Conservation (phyloP, 257 asterid genomes). For the Capsicum baccatum region DNA sequence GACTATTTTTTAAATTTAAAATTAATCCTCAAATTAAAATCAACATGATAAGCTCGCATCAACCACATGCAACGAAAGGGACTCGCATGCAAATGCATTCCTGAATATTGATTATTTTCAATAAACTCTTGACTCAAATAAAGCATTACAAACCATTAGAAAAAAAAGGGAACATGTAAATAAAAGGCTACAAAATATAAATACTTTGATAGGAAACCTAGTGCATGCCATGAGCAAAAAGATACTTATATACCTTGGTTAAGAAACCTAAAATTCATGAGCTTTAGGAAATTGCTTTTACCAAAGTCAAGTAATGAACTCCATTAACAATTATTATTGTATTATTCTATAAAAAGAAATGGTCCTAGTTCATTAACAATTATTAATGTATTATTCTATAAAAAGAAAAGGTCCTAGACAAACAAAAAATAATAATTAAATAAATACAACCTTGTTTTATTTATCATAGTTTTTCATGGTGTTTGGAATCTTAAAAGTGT, state of each 20-base stretch:
- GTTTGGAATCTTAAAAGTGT: constrained; percentile 28
- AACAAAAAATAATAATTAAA: background rate
- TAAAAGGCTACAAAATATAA: background rate
- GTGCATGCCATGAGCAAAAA: constrained; percentile 23
- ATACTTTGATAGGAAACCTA: background rate
- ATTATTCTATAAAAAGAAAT: background rate
- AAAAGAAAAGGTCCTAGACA: constrained; percentile 16
- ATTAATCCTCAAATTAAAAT: too few relatives aligned
- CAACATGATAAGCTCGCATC: too few relatives aligned
- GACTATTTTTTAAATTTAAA: too few relatives aligned
- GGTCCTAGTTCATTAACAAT: constrained; percentile 3
- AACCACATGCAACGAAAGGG: too few relatives aligned
- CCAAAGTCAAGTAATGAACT: constrained; percentile 16
- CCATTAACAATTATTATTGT: background rate
- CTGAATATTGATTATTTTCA: background rate
- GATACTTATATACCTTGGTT: constrained; percentile 11
- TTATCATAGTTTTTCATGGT: constrained; percentile 15
- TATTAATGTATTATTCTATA: background rate
- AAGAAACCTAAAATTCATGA: constrained; percentile 24
- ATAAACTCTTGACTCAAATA: background rate
- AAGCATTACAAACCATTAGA: background rate
- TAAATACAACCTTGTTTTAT: background rate
- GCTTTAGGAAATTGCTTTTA: constrained; percentile 9
- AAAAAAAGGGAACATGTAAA: background rate
- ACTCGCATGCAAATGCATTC: too few relatives aligned